phyloP scores from a whole-genome alignment of 345 rosid species.

The Corymbia maculata region DNA sequence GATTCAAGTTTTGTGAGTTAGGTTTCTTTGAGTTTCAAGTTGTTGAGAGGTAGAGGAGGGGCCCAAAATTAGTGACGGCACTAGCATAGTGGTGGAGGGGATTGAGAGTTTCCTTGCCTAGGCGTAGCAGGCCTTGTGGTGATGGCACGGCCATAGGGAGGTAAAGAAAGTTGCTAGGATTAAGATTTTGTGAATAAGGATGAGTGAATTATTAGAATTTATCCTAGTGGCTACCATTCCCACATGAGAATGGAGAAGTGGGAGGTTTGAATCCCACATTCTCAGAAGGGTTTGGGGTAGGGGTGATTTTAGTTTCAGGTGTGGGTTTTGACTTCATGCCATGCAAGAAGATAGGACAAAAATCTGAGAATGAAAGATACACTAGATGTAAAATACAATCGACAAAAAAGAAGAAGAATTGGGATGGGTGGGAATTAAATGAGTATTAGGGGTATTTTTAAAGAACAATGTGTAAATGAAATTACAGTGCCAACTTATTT shows the following conservation, averaged over 20 bases:
- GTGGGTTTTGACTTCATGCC: no score
- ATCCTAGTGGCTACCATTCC: no score
- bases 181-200: background rate
- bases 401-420: no score
- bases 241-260: no score
- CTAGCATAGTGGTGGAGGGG: background rate
- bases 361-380: no score
- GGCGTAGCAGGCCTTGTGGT: background rate
- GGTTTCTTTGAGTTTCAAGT: background rate
- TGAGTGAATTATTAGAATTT: no score
- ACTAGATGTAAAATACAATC: no score
- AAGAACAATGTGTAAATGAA: background rate
- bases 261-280: no score
- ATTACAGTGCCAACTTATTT: background rate
- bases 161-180: background rate
- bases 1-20: background rate
- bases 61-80: background rate
- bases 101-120: background rate
- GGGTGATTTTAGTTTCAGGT: no score
- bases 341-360: no score
- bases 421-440: background rate
- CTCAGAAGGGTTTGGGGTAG: no score
- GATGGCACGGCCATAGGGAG: accelerated
- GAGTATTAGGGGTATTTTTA: background rate
- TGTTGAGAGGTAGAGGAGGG: background rate